These are phyloP conservation scores for Exserohilum rostratum DNA, from an alignment of 2,329 filamentous ascomycete genomes.

Conservation along the genomic window DNA sequence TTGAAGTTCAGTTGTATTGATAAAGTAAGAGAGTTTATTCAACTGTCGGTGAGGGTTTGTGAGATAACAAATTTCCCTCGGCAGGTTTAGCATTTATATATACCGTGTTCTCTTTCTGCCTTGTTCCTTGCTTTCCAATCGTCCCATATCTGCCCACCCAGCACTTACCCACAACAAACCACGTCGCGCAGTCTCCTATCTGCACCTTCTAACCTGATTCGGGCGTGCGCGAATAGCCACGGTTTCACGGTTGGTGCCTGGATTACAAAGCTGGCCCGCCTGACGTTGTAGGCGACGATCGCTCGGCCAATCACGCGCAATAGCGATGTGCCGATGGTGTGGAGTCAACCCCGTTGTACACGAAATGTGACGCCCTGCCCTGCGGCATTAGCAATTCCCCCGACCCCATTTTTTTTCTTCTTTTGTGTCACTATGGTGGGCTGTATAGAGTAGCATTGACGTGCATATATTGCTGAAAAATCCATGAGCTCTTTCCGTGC, in stretches of 20 bases:
- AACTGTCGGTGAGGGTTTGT: neutral
- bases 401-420: too few relatives aligned
- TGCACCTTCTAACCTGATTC: too few relatives aligned
- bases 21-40: neutral
- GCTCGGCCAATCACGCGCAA: neutral
- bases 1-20: too few relatives aligned
- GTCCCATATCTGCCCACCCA: neutral
- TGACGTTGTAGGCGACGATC: neutral
- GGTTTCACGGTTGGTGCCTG: neutral
- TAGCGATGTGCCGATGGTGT: neutral
- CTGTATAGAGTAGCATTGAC: too few relatives aligned
- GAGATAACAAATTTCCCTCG: too few relatives aligned
- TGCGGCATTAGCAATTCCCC: neutral
- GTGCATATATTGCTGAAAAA: neutral
- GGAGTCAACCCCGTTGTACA: neutral
- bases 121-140: too few relatives aligned
- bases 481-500: neutral
- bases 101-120: neutral
- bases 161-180: too few relatives aligned
- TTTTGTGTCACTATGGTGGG: too few relatives aligned
- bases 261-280: conserved; percentile 3
- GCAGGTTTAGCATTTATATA: too few relatives aligned
- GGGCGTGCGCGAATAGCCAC: too few relatives aligned
- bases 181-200: too few relatives aligned
- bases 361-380: neutral